Conservation (phyloP, 306 rosid genomes). For the Sindora glabra region DNA sequence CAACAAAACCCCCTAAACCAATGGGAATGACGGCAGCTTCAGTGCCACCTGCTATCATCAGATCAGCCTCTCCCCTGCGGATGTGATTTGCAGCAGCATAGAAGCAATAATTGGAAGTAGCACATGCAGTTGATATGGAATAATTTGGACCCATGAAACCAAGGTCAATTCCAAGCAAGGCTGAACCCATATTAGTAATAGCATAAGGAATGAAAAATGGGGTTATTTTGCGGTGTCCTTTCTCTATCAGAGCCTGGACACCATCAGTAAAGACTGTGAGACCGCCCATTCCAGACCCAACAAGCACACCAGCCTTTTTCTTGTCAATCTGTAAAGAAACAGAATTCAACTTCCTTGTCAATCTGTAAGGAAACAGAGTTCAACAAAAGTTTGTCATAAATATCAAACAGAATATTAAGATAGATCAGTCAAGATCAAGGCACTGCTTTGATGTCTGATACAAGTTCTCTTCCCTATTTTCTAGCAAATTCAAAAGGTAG, state of each 20-base stretch:
- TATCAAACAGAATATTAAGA: not conserved
- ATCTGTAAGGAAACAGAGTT: constrained; percentile 41
- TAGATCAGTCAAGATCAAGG: not conserved
- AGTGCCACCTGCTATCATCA: constrained; percentile 96
- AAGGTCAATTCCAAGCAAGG: constrained; percentile 83
- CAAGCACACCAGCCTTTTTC: constrained; percentile 80
- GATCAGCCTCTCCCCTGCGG: constrained; percentile 94
- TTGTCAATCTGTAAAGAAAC: constrained; percentile 59
- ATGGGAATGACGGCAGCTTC: constrained; percentile 94
- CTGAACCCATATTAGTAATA: constrained; percentile 94
- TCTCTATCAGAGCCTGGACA: constrained; percentile 73
- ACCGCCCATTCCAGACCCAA: constrained; percentile 98
- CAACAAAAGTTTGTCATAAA: not conserved
- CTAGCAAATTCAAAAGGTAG: no score
- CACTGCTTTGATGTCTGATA: not conserved
- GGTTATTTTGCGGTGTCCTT: constrained; percentile 75
- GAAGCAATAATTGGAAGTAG: constrained; percentile 93
- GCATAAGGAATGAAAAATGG: constrained; percentile 96
- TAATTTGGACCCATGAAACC: constrained; percentile 97
- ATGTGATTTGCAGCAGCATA: constrained; percentile 95
- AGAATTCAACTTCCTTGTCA: constrained; percentile 42
- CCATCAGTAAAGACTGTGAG: constrained; percentile 82
- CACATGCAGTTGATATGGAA: constrained; percentile 96
- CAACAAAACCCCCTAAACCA: constrained; percentile 94
- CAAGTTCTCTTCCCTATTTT: no score